A percentile compares a stretch with the other conserved stretches of the same genome.
phyloP scores from a whole-genome alignment of 371 early-diverging fungal genomes.

The Catenaria anguillulae region DNA sequence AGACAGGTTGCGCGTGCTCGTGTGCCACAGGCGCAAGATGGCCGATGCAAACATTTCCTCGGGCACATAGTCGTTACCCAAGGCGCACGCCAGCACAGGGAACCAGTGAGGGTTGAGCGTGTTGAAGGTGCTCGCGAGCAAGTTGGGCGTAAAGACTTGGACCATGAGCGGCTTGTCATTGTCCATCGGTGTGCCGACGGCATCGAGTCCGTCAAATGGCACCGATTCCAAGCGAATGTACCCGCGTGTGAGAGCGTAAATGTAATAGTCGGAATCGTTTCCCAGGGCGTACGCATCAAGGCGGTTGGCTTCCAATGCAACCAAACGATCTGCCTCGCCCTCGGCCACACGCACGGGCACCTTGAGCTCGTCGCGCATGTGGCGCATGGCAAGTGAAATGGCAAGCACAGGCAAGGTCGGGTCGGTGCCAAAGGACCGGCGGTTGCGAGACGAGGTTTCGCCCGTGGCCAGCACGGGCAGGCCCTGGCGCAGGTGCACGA shows the following conservation, averaged over 20 bases:
- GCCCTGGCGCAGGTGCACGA: not conserved
- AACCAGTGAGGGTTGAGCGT: not conserved
- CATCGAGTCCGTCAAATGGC: too few species aligned
- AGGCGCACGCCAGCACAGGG: not conserved
- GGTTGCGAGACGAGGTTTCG: not conserved
- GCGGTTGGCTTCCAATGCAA: not conserved
- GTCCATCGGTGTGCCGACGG: too few species aligned
- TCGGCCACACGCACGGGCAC: not conserved
- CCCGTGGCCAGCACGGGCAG: not conserved
- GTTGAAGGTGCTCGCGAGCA: not conserved
- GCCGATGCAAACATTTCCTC: not conserved
- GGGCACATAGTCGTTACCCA: not conserved
- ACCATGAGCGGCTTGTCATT: not conserved
- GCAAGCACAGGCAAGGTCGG: not conserved
- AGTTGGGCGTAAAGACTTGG: not conserved
- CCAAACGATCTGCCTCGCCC: not conserved
- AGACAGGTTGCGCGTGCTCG: too few species aligned
- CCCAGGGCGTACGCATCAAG: not conserved
- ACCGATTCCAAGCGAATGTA: not conserved
- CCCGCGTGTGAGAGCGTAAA: not conserved
- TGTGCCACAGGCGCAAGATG: too few species aligned
- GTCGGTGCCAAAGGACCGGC: not conserved
- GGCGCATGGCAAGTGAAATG: not conserved
- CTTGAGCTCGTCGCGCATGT: not conserved
- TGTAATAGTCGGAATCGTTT: not conserved